phyloP scores from a whole-genome alignment of 495 filamentous ascomycete genomes.

The Neurospora sp. region DNA sequence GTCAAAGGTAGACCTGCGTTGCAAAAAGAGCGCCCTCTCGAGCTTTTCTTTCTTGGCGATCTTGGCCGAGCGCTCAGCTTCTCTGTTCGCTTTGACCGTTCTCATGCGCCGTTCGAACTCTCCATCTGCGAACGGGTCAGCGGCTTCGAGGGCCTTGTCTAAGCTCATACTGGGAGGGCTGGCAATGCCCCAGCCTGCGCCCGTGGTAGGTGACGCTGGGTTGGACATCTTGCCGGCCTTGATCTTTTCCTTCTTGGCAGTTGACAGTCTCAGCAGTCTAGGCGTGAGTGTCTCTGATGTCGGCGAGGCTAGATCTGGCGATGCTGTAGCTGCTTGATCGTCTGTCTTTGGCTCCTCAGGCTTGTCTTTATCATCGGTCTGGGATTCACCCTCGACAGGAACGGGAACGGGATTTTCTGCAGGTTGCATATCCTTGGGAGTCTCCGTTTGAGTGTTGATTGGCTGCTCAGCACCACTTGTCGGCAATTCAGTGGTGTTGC shows the following conservation, averaged over 20 bases:
- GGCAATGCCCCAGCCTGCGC: background rate
- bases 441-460: background rate
- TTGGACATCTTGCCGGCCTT: conserved; percentile 19
- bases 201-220: background rate
- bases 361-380: background rate
- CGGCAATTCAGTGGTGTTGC: background rate
- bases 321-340: conserved; percentile 3
- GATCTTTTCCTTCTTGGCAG: conserved; percentile 19
- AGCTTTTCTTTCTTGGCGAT: background rate
- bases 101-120: background rate
- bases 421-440: background rate
- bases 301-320: background rate
- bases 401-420: background rate
- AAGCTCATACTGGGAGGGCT: conserved; percentile 11
- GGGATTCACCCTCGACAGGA: background rate
- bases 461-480: background rate
- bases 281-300: background rate
- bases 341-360: background rate
- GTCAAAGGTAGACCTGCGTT: background rate
- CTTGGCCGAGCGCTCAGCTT: background rate
- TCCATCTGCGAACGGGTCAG: background rate
- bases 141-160: background rate
- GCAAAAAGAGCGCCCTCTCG: background rate
- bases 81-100: background rate
- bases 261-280: background rate